Percentiles rank a stretch among this genome's conserved stretches.
Conservation (phyloP, 352 stramenopile genomes). For the Globisporangium recalcitrans region DNA sequence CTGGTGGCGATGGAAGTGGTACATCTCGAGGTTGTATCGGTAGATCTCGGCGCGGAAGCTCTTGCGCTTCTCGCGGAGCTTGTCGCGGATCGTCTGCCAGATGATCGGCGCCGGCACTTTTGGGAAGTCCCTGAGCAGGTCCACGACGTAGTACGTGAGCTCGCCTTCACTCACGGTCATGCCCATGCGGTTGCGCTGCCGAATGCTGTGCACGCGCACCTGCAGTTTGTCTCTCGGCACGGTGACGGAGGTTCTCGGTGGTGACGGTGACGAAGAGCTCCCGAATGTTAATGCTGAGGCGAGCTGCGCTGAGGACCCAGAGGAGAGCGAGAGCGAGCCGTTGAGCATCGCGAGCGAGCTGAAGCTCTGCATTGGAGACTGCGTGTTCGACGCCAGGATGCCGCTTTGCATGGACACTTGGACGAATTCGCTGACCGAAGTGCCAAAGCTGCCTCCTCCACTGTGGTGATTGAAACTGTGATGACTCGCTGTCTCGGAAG, state of each 20-base stretch:
- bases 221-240: conserved; percentile 22
- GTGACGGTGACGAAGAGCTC: neutral
- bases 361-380: conserved; percentile 1
- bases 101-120: conserved; percentile 37
- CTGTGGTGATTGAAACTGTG: neutral
- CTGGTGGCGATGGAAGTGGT: conserved; percentile 50
- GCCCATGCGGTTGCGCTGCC: conserved; percentile 21
- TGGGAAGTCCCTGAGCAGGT: conserved; percentile 53
- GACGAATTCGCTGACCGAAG: conserved; percentile 25
- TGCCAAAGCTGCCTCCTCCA: neutral
- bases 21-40: conserved; percentile 50
- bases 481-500: neutral
- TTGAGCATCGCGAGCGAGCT: neutral
- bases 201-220: conserved; percentile 24
- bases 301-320: neutral
- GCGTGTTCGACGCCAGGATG: conserved; percentile 17
- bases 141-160: conserved; percentile 61
- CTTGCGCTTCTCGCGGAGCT: conserved; percentile 53
- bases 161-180: conserved; percentile 28
- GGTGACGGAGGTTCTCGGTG: neutral
- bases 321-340: neutral
- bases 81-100: conserved; percentile 43
- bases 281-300: neutral
- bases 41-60: conserved; percentile 60
- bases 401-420: conserved; percentile 30